A percentile compares a stretch with the other conserved stretches of the same genome.
These are phyloP conservation scores for Fusarium sp. DNA, from an alignment of 2,329 filamentous ascomycete species.

Conservation along the genomic window DNA sequence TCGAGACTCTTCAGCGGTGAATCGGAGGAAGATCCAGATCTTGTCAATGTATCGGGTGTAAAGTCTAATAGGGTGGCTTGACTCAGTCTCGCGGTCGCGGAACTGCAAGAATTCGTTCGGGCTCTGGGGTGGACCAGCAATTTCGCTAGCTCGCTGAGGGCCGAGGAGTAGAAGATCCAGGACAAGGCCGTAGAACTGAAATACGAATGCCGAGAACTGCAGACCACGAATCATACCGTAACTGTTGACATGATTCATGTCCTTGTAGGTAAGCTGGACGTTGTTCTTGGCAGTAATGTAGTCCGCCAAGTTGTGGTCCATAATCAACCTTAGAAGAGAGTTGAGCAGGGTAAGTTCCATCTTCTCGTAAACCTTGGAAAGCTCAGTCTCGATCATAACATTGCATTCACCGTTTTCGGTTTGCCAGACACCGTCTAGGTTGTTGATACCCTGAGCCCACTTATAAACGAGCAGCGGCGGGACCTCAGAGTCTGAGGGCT, in stretches of 20 bases:
- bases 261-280: slow-evolving; percentile 98
- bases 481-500: slow-evolving; percentile 97
- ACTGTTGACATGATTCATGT: slow-evolving; percentile 99
- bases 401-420: slow-evolving; percentile 95
- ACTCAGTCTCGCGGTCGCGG: slow-evolving; percentile 90
- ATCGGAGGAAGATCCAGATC: slow-evolving; percentile 97
- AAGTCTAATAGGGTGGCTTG: slow-evolving; percentile 93
- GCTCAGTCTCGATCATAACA: slow-evolving; percentile 96
- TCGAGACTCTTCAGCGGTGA: slow-evolving; percentile 91
- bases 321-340: slow-evolving; percentile 90
- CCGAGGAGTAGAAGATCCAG: slow-evolving; percentile 92
- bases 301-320: slow-evolving; percentile 99
- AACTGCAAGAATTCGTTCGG: slow-evolving; percentile 99
- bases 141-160: slow-evolving; percentile 95
- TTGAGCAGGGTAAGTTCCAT: slow-evolving; percentile 97
- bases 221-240: slow-evolving; percentile 98
- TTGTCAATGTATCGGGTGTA: slow-evolving; percentile 98
- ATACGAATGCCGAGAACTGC: slow-evolving; percentile 98
- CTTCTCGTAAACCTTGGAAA: slow-evolving; percentile 99
- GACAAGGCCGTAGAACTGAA: slow-evolving; percentile 98
- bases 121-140: slow-evolving; percentile 90
- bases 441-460: slow-evolving; percentile 99
- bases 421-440: slow-evolving; percentile 94
- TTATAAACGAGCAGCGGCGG: slow-evolving; percentile 96
- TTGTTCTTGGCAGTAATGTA: slow-evolving; percentile 99